Evolutionary conservation across 306 rosid species (phyloP).

Genomic region (Arachis hypogaea): DNA sequence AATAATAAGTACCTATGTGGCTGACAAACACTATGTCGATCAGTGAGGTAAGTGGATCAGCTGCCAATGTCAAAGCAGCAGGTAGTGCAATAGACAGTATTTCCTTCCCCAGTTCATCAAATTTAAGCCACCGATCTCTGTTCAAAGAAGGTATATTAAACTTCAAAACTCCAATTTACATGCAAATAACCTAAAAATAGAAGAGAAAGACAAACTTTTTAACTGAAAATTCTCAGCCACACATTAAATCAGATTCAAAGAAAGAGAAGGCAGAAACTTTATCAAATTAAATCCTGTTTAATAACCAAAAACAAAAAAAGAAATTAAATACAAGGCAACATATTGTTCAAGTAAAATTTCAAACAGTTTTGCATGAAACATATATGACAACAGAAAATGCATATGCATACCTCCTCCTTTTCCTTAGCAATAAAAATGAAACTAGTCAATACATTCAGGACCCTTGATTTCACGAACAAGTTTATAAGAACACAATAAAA

Average conservation of each 20-base stretch:
- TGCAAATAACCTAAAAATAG: neutral
- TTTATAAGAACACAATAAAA: too few species aligned
- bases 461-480: too few species aligned
- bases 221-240: neutral
- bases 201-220: too few species aligned
- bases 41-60: constrained; percentile 88
- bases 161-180: constrained; percentile 24
- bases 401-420: too few species aligned
- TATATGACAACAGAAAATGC: too few species aligned
- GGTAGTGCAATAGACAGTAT: constrained; percentile 87
- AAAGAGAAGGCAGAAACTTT: neutral
- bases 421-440: too few species aligned
- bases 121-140: constrained; percentile 48
- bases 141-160: constrained; percentile 14
- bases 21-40: constrained; percentile 91
- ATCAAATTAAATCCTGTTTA: constrained; percentile 36
- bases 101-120: constrained; percentile 72
- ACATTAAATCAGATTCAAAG: constrained; percentile 19
- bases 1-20: constrained; percentile 64
- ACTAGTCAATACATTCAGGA: too few species aligned
- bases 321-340: too few species aligned
- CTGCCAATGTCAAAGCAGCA: constrained; percentile 89
- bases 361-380: too few species aligned
- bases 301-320: too few species aligned
- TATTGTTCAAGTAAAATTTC: too few species aligned